Conservation (phyloP, 1,284 basidiomycete species). For the Moesziomyces globuligerus region DNA sequence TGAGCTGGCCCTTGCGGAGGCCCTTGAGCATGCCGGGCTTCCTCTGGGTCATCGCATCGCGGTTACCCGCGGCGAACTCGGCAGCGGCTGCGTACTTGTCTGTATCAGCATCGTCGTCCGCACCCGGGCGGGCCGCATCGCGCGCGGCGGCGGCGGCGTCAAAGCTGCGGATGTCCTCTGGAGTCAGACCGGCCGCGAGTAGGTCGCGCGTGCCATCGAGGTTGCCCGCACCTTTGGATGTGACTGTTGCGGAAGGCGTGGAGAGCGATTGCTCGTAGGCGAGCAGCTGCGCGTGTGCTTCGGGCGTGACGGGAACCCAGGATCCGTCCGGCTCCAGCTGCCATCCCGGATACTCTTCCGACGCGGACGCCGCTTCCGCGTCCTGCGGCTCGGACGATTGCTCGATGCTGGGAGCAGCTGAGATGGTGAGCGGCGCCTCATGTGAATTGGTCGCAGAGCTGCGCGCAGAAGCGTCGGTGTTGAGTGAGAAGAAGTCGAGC, state of each 20-base stretch:
- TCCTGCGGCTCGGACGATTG: constrained; percentile 2
- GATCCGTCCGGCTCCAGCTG: constrained; percentile 62
- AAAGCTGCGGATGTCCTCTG: constrained; percentile 25
- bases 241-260: background rate
- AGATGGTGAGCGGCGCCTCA: constrained; percentile 21
- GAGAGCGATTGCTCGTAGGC: constrained; percentile 34
- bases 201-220: constrained; percentile 43
- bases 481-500: constrained; percentile 46
- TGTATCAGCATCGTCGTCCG: constrained; percentile 15
- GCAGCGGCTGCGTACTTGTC: constrained; percentile 42
- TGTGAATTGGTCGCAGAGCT: constrained; percentile 1
- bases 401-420: constrained; percentile 52
- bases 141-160: constrained; percentile 53
- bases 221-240: constrained; percentile 14
- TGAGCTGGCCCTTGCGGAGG: constrained; percentile 58
- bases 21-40: constrained; percentile 53
- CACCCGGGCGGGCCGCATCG: constrained; percentile 17
- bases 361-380: background rate
- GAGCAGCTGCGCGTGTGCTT: constrained; percentile 57
- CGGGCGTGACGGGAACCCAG: constrained; percentile 64
- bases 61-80: constrained; percentile 30
- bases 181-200: constrained; percentile 16
- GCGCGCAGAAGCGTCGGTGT: background rate
- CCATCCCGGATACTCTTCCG: constrained; percentile 56
- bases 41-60: constrained; percentile 23